phyloP scores from a whole-genome alignment of 306 rosid genomes.

The Chamaecrista fasciculata region DNA sequence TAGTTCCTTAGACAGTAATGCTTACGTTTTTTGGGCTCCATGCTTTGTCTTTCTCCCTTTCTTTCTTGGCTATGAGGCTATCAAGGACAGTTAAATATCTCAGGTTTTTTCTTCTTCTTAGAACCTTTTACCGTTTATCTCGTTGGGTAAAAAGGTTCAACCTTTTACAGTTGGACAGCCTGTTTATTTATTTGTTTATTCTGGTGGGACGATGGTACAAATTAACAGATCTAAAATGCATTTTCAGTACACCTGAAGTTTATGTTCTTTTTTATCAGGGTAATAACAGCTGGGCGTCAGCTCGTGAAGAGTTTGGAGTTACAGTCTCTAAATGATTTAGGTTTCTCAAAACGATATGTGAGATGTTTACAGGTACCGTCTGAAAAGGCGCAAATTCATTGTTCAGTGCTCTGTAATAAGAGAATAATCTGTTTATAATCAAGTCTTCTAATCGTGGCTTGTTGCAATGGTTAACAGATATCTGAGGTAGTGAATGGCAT shows the following conservation, averaged over 20 bases:
- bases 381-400: no score
- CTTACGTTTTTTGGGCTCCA: no score
- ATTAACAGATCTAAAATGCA: background rate
- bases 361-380: constrained; percentile 86
- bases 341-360: constrained; percentile 94
- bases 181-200: background rate
- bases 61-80: background rate
- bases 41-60: background rate
- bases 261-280: constrained; percentile 52
- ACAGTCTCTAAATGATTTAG: constrained; percentile 84
- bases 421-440: background rate
- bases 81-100: background rate
- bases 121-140: no score
- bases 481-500: constrained; percentile 95
- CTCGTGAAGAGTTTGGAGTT: constrained; percentile 89
- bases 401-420: no score
- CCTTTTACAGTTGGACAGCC: background rate
- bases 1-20: background rate
- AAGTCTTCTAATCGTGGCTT: constrained; percentile 17
- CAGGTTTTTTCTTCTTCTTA: background rate
- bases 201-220: background rate
- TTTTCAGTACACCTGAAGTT: background rate
- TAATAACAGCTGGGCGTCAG: constrained; percentile 88
- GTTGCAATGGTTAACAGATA: constrained; percentile 54
- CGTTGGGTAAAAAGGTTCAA: no score